Conservation (phyloP, 2,329 filamentous ascomycete genomes). For the Sporothrix inflata region DNA sequence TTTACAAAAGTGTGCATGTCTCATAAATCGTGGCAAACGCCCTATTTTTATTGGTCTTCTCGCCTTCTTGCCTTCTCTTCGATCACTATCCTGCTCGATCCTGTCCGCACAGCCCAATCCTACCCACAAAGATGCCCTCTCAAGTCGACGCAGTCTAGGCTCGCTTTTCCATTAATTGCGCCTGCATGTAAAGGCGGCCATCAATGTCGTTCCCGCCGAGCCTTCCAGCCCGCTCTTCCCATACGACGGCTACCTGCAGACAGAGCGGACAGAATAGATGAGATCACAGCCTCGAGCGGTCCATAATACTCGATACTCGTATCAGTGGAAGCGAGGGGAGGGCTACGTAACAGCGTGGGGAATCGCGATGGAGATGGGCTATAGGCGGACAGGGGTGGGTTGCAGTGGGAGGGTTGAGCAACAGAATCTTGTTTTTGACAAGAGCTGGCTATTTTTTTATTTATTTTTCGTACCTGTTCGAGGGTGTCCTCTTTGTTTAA, state of each 20-base stretch:
- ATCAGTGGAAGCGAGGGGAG: neutral
- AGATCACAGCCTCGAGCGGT: neutral
- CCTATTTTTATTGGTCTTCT: neutral
- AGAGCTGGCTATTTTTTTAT: neutral
- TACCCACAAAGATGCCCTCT: neutral
- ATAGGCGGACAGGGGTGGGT: neutral
- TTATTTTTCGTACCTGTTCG: too few relatives aligned
- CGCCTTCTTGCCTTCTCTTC: neutral
- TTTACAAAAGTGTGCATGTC: neutral
- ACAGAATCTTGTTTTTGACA: slow-evolving; percentile 18
- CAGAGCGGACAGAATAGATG: slow-evolving; percentile 12
- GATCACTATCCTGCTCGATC: neutral
- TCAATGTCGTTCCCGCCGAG: neutral
- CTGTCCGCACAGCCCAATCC: slow-evolving; percentile 9
- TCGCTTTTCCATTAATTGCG: neutral
- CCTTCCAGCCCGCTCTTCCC: neutral
- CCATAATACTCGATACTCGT: neutral
- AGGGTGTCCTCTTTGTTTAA: neutral
- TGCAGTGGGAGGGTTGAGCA: neutral
- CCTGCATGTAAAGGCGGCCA: neutral
- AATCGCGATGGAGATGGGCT: neutral
- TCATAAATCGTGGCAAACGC: neutral
- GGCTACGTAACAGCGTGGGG: slow-evolving; percentile 5
- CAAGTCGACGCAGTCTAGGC: neutral
- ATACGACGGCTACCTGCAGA: neutral